A percentile compares a stretch with the other conserved stretches of the same genome.
Evolutionary conservation across 2,329 filamentous ascomycete genomes (phyloP).

Genomic region (Botryotinia convoluta): DNA sequence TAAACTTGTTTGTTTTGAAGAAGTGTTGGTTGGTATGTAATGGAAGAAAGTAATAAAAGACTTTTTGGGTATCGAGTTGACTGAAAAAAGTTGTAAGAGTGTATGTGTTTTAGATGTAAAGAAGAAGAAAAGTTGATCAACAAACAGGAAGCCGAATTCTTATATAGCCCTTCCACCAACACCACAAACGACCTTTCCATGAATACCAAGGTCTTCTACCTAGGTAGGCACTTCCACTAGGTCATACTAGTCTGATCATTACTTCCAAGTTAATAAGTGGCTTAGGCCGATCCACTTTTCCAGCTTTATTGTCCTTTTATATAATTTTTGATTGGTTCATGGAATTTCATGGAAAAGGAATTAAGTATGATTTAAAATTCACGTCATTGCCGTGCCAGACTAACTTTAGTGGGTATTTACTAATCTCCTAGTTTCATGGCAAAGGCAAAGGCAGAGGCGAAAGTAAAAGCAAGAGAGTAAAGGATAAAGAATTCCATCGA

Average conservation of each 20-base stretch:
- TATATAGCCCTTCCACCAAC: not conserved
- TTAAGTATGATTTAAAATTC: not conserved
- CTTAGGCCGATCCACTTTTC: not conserved
- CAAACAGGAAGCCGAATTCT: not conserved
- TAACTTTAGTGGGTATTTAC: not conserved
- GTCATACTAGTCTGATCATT: not conserved
- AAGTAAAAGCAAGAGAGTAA: not conserved
- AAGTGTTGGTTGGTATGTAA: not conserved
- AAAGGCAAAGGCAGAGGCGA: not conserved
- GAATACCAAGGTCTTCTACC: not conserved
- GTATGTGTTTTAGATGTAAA: not conserved
- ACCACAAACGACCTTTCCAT: not conserved
- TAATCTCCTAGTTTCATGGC: not conserved
- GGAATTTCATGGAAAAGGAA: not conserved
- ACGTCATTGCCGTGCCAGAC: not conserved
- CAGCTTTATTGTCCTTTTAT: not conserved
- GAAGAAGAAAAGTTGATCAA: not conserved
- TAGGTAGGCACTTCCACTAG: not conserved
- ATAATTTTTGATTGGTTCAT: not conserved
- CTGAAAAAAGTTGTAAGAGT: not conserved
- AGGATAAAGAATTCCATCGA: not conserved
- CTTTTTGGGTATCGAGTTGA: not conserved
- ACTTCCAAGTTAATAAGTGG: not conserved
- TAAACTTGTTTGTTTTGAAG: not conserved
- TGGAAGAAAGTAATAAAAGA: not conserved